Evolutionary conservation across 108 stramenopile species (phyloP).

Genomic region (Parietichytrium sp.): DNA sequence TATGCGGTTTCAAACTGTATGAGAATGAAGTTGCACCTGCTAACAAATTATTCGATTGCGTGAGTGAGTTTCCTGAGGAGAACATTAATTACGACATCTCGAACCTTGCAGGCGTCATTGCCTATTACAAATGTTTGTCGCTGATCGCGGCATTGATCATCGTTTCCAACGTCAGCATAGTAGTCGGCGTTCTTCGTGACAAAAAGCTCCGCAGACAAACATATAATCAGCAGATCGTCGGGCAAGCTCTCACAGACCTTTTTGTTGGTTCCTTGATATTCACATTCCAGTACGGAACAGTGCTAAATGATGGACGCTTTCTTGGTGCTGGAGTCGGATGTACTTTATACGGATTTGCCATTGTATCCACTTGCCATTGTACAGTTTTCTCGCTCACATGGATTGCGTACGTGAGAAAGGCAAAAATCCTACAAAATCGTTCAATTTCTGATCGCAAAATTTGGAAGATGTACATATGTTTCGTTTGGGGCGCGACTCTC

Average conservation of each 20-base stretch:
- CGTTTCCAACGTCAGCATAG: slow-evolving; percentile 15
- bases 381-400: slow-evolving; percentile 14
- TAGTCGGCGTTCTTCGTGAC: slow-evolving; percentile 31
- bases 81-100: not conserved
- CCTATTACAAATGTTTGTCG: not conserved
- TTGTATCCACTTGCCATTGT: slow-evolving; percentile 24
- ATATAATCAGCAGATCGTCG: not conserved
- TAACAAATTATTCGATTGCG: not conserved
- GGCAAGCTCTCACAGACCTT: slow-evolving; percentile 13
- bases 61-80: not conserved
- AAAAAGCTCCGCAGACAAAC: not conserved
- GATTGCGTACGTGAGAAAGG: not conserved
- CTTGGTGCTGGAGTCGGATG: not conserved
- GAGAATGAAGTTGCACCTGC: not conserved
- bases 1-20: not conserved
- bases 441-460: not conserved
- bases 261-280: not conserved
- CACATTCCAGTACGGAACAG: not conserved
- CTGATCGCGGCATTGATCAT: not conserved
- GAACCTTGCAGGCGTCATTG: not conserved
- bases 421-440: not conserved
- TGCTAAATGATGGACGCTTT: not conserved
- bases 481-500: not conserved
- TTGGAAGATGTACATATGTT: not conserved
- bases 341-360: not conserved